Evolutionary conservation across 352 stramenopile species (phyloP), one percentile per base, ranked within the genome.

Genomic region (Phytophthora cactorum): DNA sequence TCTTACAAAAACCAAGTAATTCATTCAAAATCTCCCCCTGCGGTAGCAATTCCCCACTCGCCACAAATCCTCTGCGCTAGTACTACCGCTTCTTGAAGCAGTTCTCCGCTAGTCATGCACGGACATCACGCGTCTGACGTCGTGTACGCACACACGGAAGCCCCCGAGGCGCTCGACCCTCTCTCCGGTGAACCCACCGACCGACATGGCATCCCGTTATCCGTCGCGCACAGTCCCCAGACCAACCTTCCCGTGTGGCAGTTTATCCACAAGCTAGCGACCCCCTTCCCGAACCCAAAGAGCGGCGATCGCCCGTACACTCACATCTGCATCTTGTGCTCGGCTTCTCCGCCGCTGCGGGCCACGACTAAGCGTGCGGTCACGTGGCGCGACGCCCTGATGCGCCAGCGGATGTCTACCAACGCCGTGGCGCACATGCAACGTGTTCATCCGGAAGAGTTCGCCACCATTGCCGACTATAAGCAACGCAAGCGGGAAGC

Each of bases 351-450:
- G 1, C 66, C 53, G 0, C 5, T 63, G 14, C 66, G 56, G 17
- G 14, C 41, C 7, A 61, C 45, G 2, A 12, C 29, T 7, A 72
- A 59, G 55, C 54, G 39, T 14, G n/a, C 38, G 1, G 1, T 36
- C 14, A 66, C 64, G 12, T 81, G 74, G 74, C 50, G 47, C 3
- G 64, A 59, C 15, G 74, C 74, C 11, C 36, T 81, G 1, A 81
- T 81, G 74, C 66, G 74, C 0, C 70, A 78, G 58, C 54, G 74
- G 14, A 81, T 81, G 74, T 78, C 74, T 2, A 81, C 74, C 25
- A 81, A 81, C 39, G 74, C 74, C 4, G 59, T 77, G 5, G 59
- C 71, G 12, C 74, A 81, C 52, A 44, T 81, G 53, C 66, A 78
- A 29, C 66, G 70, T 1, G 41, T 75, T 6, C 74, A 81, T 46